Conservation (phyloP, 2,329 filamentous ascomycete species). For the Ophiognomonia clavigignenti-juglandacearum region DNA sequence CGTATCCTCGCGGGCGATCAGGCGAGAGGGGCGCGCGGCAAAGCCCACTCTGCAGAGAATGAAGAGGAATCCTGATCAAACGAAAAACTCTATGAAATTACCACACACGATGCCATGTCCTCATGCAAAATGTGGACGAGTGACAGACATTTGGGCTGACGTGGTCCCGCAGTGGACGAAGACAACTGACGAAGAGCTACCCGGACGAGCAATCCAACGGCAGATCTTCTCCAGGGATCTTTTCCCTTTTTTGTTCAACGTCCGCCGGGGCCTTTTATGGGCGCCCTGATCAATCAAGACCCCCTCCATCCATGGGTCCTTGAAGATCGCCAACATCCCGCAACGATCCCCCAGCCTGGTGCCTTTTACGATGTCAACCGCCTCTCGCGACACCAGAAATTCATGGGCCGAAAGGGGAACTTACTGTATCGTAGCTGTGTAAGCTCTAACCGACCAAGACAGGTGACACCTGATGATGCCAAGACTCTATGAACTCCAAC, state of each 20-base stretch:
- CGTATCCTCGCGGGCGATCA: background rate
- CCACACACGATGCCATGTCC: slow-evolving; percentile 3
- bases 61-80: background rate
- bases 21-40: background rate
- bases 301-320: slow-evolving; percentile 2
- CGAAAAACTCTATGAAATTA: background rate
- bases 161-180: background rate
- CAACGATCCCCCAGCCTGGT: slow-evolving; percentile 15
- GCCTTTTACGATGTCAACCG: slow-evolving; percentile 12
- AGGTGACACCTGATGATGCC: background rate
- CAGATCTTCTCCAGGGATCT: slow-evolving; percentile 2
- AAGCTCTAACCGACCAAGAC: background rate
- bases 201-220: background rate
- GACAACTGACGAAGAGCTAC: background rate
- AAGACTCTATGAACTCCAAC: slow-evolving; percentile 1
- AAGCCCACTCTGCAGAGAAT: no score
- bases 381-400: slow-evolving; percentile 10
- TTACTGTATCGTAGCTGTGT: background rate
- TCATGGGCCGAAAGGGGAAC: background rate
- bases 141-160: background rate
- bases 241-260: background rate
- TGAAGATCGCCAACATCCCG: slow-evolving; percentile 15
- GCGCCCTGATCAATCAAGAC: slow-evolving; percentile 7
- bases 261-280: background rate
- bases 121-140: background rate